These are phyloP conservation scores for Kondoa subrosea DNA, from an alignment of 768 basidiomycete genomes.

Conservation along the genomic window DNA sequence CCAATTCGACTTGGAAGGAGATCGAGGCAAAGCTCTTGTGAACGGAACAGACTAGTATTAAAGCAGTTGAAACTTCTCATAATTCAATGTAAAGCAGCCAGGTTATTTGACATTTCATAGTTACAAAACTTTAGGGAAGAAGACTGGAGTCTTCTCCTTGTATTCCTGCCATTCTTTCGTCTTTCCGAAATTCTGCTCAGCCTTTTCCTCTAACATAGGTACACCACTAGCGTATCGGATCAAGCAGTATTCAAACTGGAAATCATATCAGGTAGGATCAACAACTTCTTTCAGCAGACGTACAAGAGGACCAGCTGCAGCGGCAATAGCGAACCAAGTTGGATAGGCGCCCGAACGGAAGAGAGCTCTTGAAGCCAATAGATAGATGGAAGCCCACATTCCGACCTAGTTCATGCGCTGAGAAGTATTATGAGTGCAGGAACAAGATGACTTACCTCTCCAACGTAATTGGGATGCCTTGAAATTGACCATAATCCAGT, in stretches of 20 bases:
- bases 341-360: slow-evolving; percentile 33
- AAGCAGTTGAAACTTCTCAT: not conserved
- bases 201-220: slow-evolving; percentile 48
- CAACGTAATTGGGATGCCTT: slow-evolving; percentile 50
- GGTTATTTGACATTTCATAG: not conserved
- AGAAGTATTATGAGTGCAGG: slow-evolving; percentile 43
- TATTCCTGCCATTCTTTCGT: slow-evolving; percentile 46
- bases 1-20: too few relatives aligned
- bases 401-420: slow-evolving; percentile 57
- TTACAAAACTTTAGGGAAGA: slow-evolving; percentile 15
- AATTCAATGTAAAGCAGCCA: not conserved
- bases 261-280: slow-evolving; percentile 37
- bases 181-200: slow-evolving; percentile 42
- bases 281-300: not conserved
- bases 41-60: too few relatives aligned
- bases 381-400: slow-evolving; percentile 52
- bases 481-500: slow-evolving; percentile 48
- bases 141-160: slow-evolving; percentile 32
- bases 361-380: slow-evolving; percentile 41
- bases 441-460: not conserved
- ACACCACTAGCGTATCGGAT: slow-evolving; percentile 45
- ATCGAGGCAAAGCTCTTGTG: too few relatives aligned
- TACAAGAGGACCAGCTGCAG: slow-evolving; percentile 21
- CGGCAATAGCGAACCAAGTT: slow-evolving; percentile 29
- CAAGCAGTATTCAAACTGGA: slow-evolving; percentile 49